Percentiles rank a stretch among this genome's conserved stretches.
Evolutionary conservation across 495 filamentous ascomycete species (phyloP).

Genomic region (Podospora didyma): DNA sequence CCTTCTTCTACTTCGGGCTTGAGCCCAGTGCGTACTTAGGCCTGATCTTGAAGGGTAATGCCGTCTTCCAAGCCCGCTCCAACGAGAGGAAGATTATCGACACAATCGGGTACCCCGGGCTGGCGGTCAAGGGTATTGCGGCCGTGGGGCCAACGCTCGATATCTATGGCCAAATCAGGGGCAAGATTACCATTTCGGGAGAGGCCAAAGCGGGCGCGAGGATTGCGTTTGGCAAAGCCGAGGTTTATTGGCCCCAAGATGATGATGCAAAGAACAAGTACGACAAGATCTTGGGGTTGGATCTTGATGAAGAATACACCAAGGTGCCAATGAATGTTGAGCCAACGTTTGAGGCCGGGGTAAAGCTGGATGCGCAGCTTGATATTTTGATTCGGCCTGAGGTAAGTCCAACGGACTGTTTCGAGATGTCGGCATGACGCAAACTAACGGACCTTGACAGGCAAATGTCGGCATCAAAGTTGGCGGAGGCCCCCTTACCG

Average conservation of each 20-base stretch:
- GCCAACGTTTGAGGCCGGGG: too few species aligned
- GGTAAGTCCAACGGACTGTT: too few species aligned
- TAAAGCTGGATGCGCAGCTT: too few species aligned
- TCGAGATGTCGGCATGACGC: too few species aligned
- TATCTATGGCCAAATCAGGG: neutral
- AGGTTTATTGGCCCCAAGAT: slow-evolving; percentile 31
- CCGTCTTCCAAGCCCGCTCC: neutral
- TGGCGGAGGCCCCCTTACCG: too few species aligned
- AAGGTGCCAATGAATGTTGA: too few species aligned
- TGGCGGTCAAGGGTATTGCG: neutral
- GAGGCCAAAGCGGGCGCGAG: slow-evolving; percentile 14
- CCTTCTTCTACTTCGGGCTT: neutral
- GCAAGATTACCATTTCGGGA: neutral
- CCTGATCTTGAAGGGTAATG: neutral
- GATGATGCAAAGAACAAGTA: neutral
- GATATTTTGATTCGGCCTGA: too few species aligned
- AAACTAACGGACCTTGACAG: too few species aligned
- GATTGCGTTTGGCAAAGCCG: slow-evolving; percentile 23
- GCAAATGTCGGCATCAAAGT: too few species aligned
- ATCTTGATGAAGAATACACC: neutral
- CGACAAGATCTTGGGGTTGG: neutral
- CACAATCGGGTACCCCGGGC: neutral
- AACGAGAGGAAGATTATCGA: neutral
- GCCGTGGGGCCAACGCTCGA: slow-evolving; percentile 2
- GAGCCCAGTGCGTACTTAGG: neutral